phyloP scores from a whole-genome alignment of 495 filamentous ascomycete genomes.

The Penicillium subrubescens region DNA sequence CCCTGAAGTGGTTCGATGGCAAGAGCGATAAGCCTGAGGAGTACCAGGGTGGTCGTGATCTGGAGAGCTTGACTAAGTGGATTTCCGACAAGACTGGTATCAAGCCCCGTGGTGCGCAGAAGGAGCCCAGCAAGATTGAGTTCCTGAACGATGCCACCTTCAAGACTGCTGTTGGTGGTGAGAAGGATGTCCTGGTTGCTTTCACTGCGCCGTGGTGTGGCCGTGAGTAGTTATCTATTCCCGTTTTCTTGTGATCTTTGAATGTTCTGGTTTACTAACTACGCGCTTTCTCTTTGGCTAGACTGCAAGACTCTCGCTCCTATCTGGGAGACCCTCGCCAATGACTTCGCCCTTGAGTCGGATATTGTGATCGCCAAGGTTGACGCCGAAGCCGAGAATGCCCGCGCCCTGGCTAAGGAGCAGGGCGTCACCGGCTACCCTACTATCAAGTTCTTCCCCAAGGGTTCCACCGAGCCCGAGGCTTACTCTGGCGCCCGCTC shows the following conservation, averaged over 20 bases:
- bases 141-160: conserved; percentile 81
- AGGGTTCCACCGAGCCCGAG: conserved; percentile 73
- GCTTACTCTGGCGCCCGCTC: conserved; percentile 76
- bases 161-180: conserved; percentile 72
- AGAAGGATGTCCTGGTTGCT: conserved; percentile 91
- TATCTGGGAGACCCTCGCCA: conserved; percentile 83
- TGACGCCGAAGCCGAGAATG: conserved; percentile 84
- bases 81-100: conserved; percentile 87
- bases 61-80: conserved; percentile 81
- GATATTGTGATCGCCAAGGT: conserved; percentile 89
- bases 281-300: conserved; percentile 35
- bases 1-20: conserved; percentile 97
- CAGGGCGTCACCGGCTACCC: conserved; percentile 86
- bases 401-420: conserved; percentile 73
- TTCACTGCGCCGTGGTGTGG: conserved; percentile 98
- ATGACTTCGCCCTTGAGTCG: conserved; percentile 76
- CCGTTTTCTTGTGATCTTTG: not conserved
- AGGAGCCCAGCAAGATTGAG: conserved; percentile 70
- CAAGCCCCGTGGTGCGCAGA: conserved; percentile 71
- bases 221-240: conserved; percentile 62
- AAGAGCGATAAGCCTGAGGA: conserved; percentile 86
- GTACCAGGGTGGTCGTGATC: conserved; percentile 83
- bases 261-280: conserved; percentile 24
- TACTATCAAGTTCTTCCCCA: conserved; percentile 97
- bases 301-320: conserved; percentile 97